Conservation (phyloP, 306 rosid species). For the Quercus wislizeni region DNA sequence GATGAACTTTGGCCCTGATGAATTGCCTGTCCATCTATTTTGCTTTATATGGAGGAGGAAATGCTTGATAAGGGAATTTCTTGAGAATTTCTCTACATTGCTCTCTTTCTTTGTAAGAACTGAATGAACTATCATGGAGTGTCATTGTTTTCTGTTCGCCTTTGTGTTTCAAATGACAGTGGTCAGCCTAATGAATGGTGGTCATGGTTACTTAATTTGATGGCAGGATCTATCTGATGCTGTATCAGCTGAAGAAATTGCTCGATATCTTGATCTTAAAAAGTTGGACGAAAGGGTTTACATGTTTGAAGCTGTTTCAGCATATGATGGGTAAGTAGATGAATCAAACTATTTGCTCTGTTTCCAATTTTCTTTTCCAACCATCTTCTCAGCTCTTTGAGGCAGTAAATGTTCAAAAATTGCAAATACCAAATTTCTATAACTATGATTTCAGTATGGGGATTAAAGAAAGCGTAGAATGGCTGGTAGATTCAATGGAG, state of each 20-base stretch:
- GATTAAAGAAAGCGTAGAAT: conserved; percentile 79
- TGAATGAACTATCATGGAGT: neutral
- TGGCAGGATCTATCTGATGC: conserved; percentile 84
- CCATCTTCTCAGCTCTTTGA: conserved; percentile 8
- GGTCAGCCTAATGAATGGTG: neutral
- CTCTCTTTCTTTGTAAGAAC: neutral
- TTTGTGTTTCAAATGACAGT: conserved; percentile 9
- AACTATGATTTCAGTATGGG: conserved; percentile 67
- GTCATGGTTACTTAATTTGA: neutral
- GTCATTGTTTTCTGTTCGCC: neutral
- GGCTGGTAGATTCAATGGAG: conserved; percentile 96
- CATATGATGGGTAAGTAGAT: conserved; percentile 77
- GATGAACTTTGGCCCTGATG: neutral
- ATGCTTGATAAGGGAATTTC: neutral
- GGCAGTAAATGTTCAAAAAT: neutral
- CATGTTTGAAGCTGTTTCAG: conserved; percentile 96
- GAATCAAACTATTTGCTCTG: conserved; percentile 17
- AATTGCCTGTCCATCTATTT: neutral
- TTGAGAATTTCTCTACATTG: neutral
- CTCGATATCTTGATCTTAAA: conserved; percentile 84
- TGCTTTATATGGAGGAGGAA: neutral
- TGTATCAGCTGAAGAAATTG: conserved; percentile 80
- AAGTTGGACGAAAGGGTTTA: conserved; percentile 94
- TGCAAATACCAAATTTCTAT: neutral
- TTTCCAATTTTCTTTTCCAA: neutral